Evolutionary conservation across 2,329 filamentous ascomycete species (phyloP), one percentile per base, ranked within the genome.

Genomic region (Beauveria bassiana): DNA sequence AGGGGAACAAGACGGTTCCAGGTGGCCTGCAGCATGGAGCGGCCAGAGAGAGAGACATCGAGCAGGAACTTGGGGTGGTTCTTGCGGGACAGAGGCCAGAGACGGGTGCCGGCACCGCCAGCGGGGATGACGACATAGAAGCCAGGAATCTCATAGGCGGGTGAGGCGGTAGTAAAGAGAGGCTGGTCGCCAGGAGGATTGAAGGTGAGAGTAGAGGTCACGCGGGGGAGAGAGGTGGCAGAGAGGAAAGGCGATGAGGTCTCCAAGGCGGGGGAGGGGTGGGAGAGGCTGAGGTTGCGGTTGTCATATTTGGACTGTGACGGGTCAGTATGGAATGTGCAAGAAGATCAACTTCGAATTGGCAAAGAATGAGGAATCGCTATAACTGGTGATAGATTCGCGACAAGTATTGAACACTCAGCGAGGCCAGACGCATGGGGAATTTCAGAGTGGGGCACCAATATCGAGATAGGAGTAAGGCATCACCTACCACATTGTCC

Each of bases 51-150:
- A 50, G 67, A 65, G 55, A 69, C 67, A 43, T 69, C 67, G 40
- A 69, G 63, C 53, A 69, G 63, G 49, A 69, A 69, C 61, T 69
- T 69, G 66, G 67, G 67, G 57, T 69, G 67, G 49, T 69, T 67
- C 64, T 69, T 66, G 31, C 67, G 66, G 12, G 67, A 69, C 43
- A 69, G 64, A 18, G 67, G 67, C 67, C 67, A 69, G 18, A 69
- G 65, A 61, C 67, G 67, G 61, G 67, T 69, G 28, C 67, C 67
- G 47, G 67, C 67, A 62, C 67, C 67, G 52, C 67, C 67, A n/a
- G 67, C 67, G 12, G 67, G 67, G 43, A 69, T 69, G 24, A 69
- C 67, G 54, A 67, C 66, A 59, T 68, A 69, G 60, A 69, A 69
- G 46, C 67, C 67, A n/a, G 66, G 66, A 46, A 69, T 64, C 61